Evolutionary conservation across 176 grass and related monocot species (phyloP), one percentile per base, ranked within the genome.

Genomic region (Panicum miliaceum): DNA sequence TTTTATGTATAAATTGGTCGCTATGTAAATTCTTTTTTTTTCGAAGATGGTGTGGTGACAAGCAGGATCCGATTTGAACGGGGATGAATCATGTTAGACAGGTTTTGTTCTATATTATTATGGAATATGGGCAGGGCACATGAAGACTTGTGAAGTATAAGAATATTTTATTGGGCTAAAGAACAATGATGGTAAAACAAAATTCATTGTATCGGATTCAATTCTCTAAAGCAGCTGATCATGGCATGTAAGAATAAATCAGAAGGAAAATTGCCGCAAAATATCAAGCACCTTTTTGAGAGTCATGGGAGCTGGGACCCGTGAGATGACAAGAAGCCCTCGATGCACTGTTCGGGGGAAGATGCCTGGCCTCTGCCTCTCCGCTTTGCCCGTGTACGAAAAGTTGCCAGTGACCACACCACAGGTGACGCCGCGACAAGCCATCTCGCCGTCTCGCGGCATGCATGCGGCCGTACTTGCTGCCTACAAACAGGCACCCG

Each of bases 391-490:
- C 1, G 5, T 81, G 77, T 34, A 82, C 63, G 53, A 71, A 86
- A 85, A 71, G 59, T 84, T 46, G 15, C 4, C 13, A 50, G 77
- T 34, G 68, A 68, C 50, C 81, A 71, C 68, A 68, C 50, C 81
- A 71, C 68, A 4, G 23, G 68, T 27, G 68, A 26, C 22, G 42
- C 68, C 41, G 13, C 47, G 23, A 26, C 68, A 46, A 11, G 75
- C 58, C 81, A 88, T 47, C 37, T 73, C 74, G 75, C 58, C 81
- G 84, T 47, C 37, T 73, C 74, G 67, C 37, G 67, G 67, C 32
- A 65, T 70, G 72, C 79, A 72, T 70, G 72, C 51, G 62, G 37
- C 37, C 40, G 32, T 48, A 70, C 40, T 2, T 45, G 22, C 38
- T 14, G 19, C 43, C 34, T 18, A n/a, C 32, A 60, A 5, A 64